Conservation (phyloP, 768 basidiomycete genomes). For the Hypholoma sublateritium region DNA sequence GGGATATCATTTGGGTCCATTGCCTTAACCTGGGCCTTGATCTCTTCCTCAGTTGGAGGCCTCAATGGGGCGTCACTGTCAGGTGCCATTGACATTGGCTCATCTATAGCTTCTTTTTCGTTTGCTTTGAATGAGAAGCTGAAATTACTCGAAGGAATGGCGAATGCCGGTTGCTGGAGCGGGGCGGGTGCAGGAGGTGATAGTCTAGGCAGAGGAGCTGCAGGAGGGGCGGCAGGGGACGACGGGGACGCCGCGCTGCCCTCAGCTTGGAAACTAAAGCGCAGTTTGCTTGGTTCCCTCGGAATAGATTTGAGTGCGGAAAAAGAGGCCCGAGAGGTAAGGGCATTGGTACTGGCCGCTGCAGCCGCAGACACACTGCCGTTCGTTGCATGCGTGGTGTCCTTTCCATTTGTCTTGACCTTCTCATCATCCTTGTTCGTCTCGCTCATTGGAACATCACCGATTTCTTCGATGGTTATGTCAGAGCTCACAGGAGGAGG, state of each 20-base stretch:
- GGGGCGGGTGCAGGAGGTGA: constrained; percentile 6
- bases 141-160: constrained; percentile 15
- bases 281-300: constrained; percentile 77
- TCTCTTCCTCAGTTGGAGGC: constrained; percentile 7
- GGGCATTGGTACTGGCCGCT: constrained; percentile 9
- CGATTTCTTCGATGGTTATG: constrained; percentile 32
- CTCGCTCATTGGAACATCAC: constrained; percentile 27
- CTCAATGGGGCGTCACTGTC: not conserved
- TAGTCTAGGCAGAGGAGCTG: constrained; percentile 12
- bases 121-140: constrained; percentile 16
- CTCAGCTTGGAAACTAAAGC: constrained; percentile 71
- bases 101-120: not conserved
- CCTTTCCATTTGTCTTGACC: constrained; percentile 8
- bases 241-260: no score
- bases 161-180: constrained; percentile 5
- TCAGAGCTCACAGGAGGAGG: constrained; percentile 13
- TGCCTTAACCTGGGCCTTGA: constrained; percentile 26
- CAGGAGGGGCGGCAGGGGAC: constrained; percentile 21
- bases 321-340: constrained; percentile 23
- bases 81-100: not conserved
- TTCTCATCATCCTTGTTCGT: constrained; percentile 13
- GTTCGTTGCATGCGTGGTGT: constrained; percentile 10
- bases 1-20: constrained; percentile 31
- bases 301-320: constrained; percentile 36
- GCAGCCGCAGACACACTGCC: constrained; percentile 1